phyloP scores from a whole-genome alignment of 768 basidiomycete species.

The Phanerochaete sordida region DNA sequence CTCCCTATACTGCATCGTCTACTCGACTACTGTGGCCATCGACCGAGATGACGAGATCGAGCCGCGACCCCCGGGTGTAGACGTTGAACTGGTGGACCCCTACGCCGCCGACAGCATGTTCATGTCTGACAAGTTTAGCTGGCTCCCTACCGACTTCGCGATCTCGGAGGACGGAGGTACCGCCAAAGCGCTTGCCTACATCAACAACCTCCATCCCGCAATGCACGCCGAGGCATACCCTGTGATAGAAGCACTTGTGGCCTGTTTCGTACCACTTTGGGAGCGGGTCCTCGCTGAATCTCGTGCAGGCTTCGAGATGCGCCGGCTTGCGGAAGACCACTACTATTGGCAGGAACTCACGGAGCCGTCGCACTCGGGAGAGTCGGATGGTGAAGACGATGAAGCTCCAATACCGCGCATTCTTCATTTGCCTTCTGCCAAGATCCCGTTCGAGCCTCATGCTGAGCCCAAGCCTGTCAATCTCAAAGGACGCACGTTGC shows the following conservation, averaged over 20 bases:
- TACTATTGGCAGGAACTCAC: too few species aligned
- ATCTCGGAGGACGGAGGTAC: constrained; percentile 20
- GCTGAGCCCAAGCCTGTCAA: not conserved
- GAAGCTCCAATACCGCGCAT: too few species aligned
- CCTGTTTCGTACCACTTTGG: constrained; percentile 25
- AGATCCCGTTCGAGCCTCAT: too few species aligned
- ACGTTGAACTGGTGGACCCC: too few species aligned
- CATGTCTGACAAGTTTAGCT: constrained; percentile 20
- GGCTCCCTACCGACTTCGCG: constrained; percentile 27
- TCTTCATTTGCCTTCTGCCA: too few species aligned
- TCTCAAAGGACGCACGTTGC: constrained; percentile 21
- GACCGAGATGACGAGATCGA: not conserved
- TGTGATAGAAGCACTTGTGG: constrained; percentile 16
- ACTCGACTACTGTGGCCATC: constrained; percentile 23
- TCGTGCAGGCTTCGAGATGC: not conserved
- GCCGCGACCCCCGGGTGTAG: too few species aligned
- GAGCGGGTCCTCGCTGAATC: constrained; percentile 19
- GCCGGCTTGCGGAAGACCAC: not conserved
- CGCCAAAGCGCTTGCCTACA: constrained; percentile 16
- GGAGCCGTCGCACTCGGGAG: too few species aligned
- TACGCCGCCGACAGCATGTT: not conserved
- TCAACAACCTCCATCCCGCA: constrained; percentile 26
- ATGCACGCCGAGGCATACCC: constrained; percentile 11
- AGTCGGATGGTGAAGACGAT: too few species aligned
- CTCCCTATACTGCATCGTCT: constrained; percentile 38